Evolutionary conservation across 1,284 basidiomycete species (phyloP).

Genomic region (Cutaneotrichosporon daszewskae): DNA sequence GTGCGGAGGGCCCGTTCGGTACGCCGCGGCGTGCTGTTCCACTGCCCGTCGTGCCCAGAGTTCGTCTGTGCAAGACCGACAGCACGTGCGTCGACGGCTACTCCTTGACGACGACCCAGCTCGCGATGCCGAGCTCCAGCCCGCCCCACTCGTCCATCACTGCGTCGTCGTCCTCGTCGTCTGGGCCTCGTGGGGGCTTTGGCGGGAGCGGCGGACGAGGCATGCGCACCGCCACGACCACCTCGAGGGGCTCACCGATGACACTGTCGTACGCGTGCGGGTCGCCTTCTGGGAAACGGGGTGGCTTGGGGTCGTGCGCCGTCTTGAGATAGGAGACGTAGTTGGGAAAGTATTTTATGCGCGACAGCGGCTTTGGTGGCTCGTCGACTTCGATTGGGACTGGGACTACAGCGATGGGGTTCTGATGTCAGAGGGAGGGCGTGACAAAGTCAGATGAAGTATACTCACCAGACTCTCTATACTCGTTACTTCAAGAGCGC

Average conservation of each 20-base stretch:
- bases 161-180: constrained; percentile 14
- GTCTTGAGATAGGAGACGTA: constrained; percentile 37
- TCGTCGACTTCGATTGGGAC: constrained; percentile 6
- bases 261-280: constrained; percentile 22
- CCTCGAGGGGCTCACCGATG: constrained; percentile 28
- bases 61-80: no score
- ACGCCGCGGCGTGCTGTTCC: no score
- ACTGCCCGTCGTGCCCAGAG: no score
- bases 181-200: neutral
- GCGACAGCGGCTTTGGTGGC: constrained; percentile 23
- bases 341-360: constrained; percentile 38
- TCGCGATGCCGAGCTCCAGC: constrained; percentile 15
- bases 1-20: no score
- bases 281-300: constrained; percentile 18
- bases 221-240: constrained; percentile 39
- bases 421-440: constrained; percentile 4
- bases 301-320: constrained; percentile 25
- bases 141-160: constrained; percentile 17
- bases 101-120: neutral
- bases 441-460: neutral
- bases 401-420: constrained; percentile 12
- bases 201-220: constrained; percentile 11
- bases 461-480: constrained; percentile 8
- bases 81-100: no score
- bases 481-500: constrained; percentile 2